These are phyloP conservation scores for Colletotrichum orchidophilum DNA, from an alignment of 2,329 filamentous ascomycete species.

Conservation along the genomic window DNA sequence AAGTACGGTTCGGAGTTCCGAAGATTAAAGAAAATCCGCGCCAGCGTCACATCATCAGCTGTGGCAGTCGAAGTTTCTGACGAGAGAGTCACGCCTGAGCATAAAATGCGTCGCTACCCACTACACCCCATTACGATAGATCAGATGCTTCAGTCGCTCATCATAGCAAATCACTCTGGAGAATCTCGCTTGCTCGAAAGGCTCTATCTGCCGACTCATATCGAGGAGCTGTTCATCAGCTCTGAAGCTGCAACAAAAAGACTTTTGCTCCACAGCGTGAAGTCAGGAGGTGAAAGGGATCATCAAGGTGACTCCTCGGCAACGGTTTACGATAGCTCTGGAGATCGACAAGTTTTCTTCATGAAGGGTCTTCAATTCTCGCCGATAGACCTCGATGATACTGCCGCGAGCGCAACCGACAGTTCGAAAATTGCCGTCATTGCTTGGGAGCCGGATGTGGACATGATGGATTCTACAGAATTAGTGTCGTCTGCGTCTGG, in stretches of 20 bases:
- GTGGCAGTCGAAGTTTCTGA: neutral
- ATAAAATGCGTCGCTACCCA: neutral
- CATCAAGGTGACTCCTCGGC: neutral
- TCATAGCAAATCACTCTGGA: neutral
- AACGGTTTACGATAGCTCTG: fast-evolving
- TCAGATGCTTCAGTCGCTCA: constrained; percentile 8
- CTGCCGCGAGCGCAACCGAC: neutral
- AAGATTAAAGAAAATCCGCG: neutral
- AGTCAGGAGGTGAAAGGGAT: neutral
- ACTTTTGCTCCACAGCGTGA: neutral
- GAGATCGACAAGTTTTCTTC: neutral
- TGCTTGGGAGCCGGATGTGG: neutral
- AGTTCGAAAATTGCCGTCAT: neutral
- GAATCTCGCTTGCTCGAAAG: neutral
- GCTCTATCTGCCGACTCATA: constrained; percentile 1
- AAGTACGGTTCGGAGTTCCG: constrained; percentile 18
- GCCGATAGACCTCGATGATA: neutral
- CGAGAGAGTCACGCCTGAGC: neutral
- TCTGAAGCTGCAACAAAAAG: fast-evolving
- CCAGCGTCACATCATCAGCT: neutral
- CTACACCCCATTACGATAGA: constrained; percentile 8
- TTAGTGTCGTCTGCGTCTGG: neutral
- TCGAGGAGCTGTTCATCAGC: constrained; percentile 1
- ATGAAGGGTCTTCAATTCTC: constrained; percentile 6
- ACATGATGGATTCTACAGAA: neutral